Evolutionary conservation across 306 rosid species (phyloP).

Genomic region (Lathyrus aphaca): DNA sequence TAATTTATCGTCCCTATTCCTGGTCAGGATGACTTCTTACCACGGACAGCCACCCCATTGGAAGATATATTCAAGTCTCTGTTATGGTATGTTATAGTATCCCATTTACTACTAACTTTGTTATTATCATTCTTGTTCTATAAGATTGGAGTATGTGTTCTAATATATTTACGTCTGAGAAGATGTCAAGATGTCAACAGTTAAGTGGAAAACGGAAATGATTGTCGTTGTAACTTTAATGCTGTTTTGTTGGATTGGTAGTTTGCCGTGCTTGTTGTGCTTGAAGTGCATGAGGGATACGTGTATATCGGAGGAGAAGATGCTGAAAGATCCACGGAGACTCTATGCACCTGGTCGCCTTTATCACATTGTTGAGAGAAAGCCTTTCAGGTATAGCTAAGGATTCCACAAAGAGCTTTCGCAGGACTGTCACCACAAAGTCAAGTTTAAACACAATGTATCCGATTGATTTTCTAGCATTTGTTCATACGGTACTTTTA

Average conservation of each 20-base stretch:
- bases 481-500: not conserved
- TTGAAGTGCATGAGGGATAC: slow-evolving; percentile 85
- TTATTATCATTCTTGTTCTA: slow-evolving; percentile 12
- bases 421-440: slow-evolving; percentile 9
- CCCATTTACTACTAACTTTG: slow-evolving; percentile 7
- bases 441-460: not conserved
- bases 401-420: slow-evolving; percentile 26
- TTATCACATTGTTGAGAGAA: slow-evolving; percentile 94
- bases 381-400: slow-evolving; percentile 69
- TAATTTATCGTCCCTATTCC: slow-evolving; percentile 6
- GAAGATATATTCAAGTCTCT: slow-evolving; percentile 96
- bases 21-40: slow-evolving; percentile 94
- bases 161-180: not conserved
- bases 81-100: slow-evolving; percentile 68
- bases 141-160: slow-evolving; percentile 14
- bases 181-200: too few species aligned
- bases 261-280: slow-evolving; percentile 94
- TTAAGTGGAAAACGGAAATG: not conserved
- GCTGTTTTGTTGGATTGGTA: slow-evolving; percentile 44
- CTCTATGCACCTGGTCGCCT: slow-evolving; percentile 97
- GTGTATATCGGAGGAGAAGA: slow-evolving; percentile 80
- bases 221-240: slow-evolving; percentile 12
- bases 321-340: slow-evolving; percentile 96
- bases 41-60: slow-evolving; percentile 98
- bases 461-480: not conserved